These are phyloP conservation scores for Plantago coronopus DNA, from an alignment of 305 asterid genomes.

Conservation along the genomic window DNA sequence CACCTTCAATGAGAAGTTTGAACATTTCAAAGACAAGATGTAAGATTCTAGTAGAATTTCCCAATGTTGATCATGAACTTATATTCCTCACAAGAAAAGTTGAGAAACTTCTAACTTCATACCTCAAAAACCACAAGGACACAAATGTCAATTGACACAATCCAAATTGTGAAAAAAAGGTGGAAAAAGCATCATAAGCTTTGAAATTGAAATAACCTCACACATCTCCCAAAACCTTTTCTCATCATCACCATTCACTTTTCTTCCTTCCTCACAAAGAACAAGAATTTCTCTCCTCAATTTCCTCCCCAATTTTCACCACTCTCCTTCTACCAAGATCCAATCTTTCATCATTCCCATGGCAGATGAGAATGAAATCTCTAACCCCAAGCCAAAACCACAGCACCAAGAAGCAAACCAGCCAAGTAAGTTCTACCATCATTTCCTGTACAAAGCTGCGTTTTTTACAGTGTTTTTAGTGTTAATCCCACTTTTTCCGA, in stretches of 20 bases:
- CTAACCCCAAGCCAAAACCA: constrained; percentile 36
- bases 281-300: constrained; percentile 44
- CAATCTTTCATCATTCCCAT: constrained; percentile 43
- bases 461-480: constrained; percentile 47
- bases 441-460: constrained; percentile 57
- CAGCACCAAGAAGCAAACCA: constrained; percentile 26
- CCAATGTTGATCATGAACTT: too few species aligned
- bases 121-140: constrained; percentile 31
- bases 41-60: too few species aligned
- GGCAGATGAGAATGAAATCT: constrained; percentile 49
- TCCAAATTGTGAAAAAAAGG: constrained; percentile 23
- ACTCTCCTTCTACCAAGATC: constrained; percentile 23
- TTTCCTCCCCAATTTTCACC: constrained; percentile 28
- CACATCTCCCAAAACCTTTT: constrained; percentile 51
- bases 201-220: constrained; percentile 37
- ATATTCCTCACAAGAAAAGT: not conserved
- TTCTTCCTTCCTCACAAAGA: constrained; percentile 42
- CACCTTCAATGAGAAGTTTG: constrained; percentile 1
- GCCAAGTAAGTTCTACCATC: constrained; percentile 38
- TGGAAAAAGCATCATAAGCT: constrained; percentile 21
- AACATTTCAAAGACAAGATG: not conserved
- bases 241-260: constrained; percentile 28
- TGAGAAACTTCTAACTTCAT: not conserved
- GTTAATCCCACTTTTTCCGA: constrained; percentile 60
- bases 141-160: constrained; percentile 30